Base-by-base conservation (phyloP, 78 protist species). In the Dictyostelium intermedium region DNA sequence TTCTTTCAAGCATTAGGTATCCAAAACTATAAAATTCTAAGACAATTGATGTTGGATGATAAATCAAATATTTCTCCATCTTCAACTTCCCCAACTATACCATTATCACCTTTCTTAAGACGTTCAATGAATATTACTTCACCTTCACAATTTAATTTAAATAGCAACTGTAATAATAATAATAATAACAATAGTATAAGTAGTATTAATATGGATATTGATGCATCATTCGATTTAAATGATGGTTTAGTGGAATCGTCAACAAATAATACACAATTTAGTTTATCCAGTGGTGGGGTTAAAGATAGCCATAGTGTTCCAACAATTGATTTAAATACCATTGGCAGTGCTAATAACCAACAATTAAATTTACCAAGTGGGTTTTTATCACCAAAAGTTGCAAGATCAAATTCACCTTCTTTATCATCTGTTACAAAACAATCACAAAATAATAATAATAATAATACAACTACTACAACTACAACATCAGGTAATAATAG, bases 101-200 rank as follows among this genome's bases (percentile, higher is more conserved):
- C 93, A 23, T 69, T 87, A 35, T 87, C 93, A 32, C 93, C 93
- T 25, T 87, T 81, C 78, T 47, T 87, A 45, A 27, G 82, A n/a
- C 34, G 93, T 25, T 23, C 93, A n/a, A 56, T 43, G n/a, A 78
- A 11, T 43, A 39, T 53, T 30, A 16, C 80, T 16, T 69, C 86
- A 35, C 93, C 78, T 3, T 10, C 23, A 43, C 76, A 60, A 23
- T 32, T 87, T 10, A 37, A 27, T 25, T 25, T 35, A 37, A 41
- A 20, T 66, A 27, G 32, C 35, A 10, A 10, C 16, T 10, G 20
- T 20, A 83, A 50, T 23, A 82, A 74, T 18, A 60, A 82, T 41
- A 27, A 30, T 74, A 72, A 45, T 20, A 72, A 18, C 18, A 84
- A 37, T 23, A 84, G 47, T 20, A 66, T 18, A 66, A 84, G 5